A percentile compares a stretch with the other conserved stretches of the same genome.
Evolutionary conservation across 805 yeast species (phyloP).

Genomic region (Yamadazyma sp.): DNA sequence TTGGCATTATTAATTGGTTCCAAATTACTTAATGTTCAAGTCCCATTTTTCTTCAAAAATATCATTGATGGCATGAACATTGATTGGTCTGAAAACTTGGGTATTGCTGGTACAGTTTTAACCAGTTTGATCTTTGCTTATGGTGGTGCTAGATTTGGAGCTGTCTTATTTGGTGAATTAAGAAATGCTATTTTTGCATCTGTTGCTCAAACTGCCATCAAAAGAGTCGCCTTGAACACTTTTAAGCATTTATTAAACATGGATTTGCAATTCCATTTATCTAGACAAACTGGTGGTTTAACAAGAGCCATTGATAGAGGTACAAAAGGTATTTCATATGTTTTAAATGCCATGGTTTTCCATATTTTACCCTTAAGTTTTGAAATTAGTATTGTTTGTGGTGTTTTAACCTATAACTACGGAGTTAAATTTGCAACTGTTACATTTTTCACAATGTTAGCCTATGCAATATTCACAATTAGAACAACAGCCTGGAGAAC

Average conservation of each 20-base stretch:
- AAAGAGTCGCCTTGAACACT: constrained; percentile 83
- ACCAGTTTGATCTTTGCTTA: constrained; percentile 73
- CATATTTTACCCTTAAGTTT: constrained; percentile 91
- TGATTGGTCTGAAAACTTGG: constrained; percentile 68
- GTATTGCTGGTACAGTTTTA: constrained; percentile 64
- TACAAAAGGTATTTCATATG: constrained; percentile 94
- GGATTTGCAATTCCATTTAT: constrained; percentile 85
- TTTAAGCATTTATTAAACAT: constrained; percentile 78
- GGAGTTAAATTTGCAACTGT: constrained; percentile 88
- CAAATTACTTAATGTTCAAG: constrained; percentile 88
- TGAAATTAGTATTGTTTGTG: constrained; percentile 91
- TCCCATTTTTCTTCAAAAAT: constrained; percentile 85
- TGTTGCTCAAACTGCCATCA: constrained; percentile 92
- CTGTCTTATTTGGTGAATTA: constrained; percentile 90
- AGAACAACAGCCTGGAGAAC: constrained; percentile 97
- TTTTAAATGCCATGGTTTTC: constrained; percentile 93
- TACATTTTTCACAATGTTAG: constrained; percentile 82
- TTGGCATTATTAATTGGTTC: constrained; percentile 70
- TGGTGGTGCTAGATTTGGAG: constrained; percentile 92
- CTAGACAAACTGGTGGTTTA: constrained; percentile 92
- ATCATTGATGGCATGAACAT: constrained; percentile 92
- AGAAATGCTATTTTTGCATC: constrained; percentile 94
- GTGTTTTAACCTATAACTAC: constrained; percentile 88
- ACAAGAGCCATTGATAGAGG: constrained; percentile 97
- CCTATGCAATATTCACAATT: constrained; percentile 84